Base-by-base conservation (phyloP, 2,329 filamentous ascomycete genomes). In the Malbranchea cinnamomea region DNA sequence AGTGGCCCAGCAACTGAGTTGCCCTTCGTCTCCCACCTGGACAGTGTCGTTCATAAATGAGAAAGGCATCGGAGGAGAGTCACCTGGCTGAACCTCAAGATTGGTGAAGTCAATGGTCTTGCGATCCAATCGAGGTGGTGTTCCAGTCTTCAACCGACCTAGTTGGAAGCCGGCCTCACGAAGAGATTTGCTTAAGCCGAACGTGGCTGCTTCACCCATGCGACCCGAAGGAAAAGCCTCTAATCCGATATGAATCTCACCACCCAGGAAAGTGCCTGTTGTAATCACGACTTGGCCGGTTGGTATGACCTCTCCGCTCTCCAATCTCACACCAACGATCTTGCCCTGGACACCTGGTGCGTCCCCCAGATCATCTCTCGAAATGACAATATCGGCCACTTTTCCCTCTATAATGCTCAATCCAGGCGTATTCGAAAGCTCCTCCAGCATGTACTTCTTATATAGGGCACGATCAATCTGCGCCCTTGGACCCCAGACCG, bases 381-480 rank as follows among this genome's bases (percentile, higher is more conserved):
- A 71, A 11, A 83, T 59, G 21, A 94, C 74, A 36, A 98, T 91
- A 56, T 98, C 89, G 23, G 83, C 85, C 2, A 94, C 89, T 45
- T 78, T 94, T 5, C 78, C 87, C 41, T 82, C 71, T 28, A 95
- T 61, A 26, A 95, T 72, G 13, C 72, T 78, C 38, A 98, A 55
- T 38, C 85, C 84, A 21, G 74, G 67, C 40, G 92, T 94, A 3
- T 63, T 57, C 38, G 72, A 59, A 42, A 98, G 71, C 59, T 94
- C 85, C 45, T 83, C 78, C 36, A 71, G 72, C 89, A 98, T 95
- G 50, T 93, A 69, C 47, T 72, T 76, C 57, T 85, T 78, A 59
- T 95, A 98, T 22, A 98, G 60, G 36, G 69, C 69, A 37, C 89
- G 73, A 54, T 98, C 89, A 52, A 98, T 95, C 62, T 98, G 89